phyloP scores from a whole-genome alignment of 331 rosid genomes.

The Malus hybrid region DNA sequence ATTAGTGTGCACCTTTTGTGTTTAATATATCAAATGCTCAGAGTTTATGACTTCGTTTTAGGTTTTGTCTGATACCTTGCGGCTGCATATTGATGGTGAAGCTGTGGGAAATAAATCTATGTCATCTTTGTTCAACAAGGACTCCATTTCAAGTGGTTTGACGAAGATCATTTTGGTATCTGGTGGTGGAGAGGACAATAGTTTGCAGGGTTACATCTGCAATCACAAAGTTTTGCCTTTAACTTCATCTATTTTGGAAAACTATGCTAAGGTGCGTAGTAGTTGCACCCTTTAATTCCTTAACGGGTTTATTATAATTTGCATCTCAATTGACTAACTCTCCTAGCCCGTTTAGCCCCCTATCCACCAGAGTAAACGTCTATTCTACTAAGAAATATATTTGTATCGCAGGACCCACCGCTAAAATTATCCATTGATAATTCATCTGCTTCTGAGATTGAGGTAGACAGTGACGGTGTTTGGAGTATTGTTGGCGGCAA shows the following conservation, averaged over 20 bases:
- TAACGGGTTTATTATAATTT: background rate
- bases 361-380: slow-evolving; percentile 9
- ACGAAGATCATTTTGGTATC: slow-evolving; percentile 45
- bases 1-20: background rate
- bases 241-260: slow-evolving; percentile 39
- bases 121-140: slow-evolving; percentile 28
- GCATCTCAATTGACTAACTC: background rate
- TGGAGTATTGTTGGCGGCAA: slow-evolving; percentile 97
- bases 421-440: slow-evolving; percentile 70
- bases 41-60: slow-evolving; percentile 23
- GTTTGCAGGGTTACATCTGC: slow-evolving; percentile 57
- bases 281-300: slow-evolving; percentile 9
- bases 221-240: slow-evolving; percentile 41
- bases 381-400: slow-evolving; percentile 2
- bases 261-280: slow-evolving; percentile 44
- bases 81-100: slow-evolving; percentile 70
- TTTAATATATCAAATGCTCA: slow-evolving; percentile 9
- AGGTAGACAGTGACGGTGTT: slow-evolving; percentile 66
- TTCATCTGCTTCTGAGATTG: slow-evolving; percentile 69
- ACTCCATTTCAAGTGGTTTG: slow-evolving; percentile 21
- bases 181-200: slow-evolving; percentile 40
- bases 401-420: slow-evolving; percentile 65
- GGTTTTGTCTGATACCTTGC: slow-evolving; percentile 51
- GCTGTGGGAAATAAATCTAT: slow-evolving; percentile 39
- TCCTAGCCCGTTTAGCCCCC: background rate